Percentiles rank a stretch among this genome's conserved stretches.
Evolutionary conservation across 2,329 filamentous ascomycete species (phyloP).

Genomic region (Hypomyces perniciosus): DNA sequence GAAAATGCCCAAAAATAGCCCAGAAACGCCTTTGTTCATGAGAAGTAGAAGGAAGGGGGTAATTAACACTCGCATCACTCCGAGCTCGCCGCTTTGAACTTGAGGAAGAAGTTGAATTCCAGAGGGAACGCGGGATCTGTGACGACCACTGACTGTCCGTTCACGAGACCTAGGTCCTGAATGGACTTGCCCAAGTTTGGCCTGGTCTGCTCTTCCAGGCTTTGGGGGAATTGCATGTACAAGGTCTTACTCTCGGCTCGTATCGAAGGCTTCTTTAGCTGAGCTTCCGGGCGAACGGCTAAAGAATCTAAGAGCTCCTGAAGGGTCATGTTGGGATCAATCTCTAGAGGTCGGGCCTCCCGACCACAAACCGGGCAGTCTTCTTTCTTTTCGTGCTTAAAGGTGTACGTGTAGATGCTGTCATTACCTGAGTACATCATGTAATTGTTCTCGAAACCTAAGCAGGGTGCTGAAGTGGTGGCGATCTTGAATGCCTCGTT

Average conservation of each 20-base stretch:
- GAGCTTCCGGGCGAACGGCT: constrained; percentile 76
- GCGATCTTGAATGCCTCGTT: constrained; percentile 96
- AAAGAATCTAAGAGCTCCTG: constrained; percentile 81
- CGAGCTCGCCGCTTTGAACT: constrained; percentile 32
- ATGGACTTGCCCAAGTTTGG: constrained; percentile 77
- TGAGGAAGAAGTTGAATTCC: constrained; percentile 54
- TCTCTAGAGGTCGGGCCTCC: constrained; percentile 65
- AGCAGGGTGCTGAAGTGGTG: constrained; percentile 70
- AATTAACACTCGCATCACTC: background rate
- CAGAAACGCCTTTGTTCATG: background rate
- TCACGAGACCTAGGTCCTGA: constrained; percentile 61
- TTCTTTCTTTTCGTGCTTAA: constrained; percentile 86
- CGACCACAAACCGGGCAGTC: constrained; percentile 95
- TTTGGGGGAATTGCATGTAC: constrained; percentile 80
- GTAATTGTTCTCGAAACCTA: constrained; percentile 80
- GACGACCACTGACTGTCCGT: constrained; percentile 86
- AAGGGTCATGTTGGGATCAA: constrained; percentile 67
- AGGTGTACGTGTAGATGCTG: constrained; percentile 94
- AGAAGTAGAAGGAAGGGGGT: background rate
- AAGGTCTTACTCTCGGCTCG: constrained; percentile 73
- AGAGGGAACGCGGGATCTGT: constrained; percentile 85
- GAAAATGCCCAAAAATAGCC: constrained; percentile 18
- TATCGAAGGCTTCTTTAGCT: constrained; percentile 89
- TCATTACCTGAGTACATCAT: constrained; percentile 99
- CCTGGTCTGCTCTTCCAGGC: constrained; percentile 77